phyloP scores from a whole-genome alignment of 2,329 filamentous ascomycete genomes.

The Fusarium pininemorale region DNA sequence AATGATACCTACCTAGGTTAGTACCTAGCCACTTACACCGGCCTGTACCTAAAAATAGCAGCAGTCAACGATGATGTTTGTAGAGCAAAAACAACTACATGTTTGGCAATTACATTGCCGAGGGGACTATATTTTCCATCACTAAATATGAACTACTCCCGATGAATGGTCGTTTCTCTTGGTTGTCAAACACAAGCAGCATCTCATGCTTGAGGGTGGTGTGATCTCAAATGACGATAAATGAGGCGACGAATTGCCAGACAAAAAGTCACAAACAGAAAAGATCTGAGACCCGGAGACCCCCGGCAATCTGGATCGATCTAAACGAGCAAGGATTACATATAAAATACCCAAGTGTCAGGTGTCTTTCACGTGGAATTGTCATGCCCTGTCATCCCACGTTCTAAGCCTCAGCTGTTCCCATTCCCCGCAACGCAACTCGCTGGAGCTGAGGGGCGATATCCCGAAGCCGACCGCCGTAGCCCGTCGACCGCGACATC shows the following conservation, averaged over 20 bases:
- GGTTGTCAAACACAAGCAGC: background rate
- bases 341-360: background rate
- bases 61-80: background rate
- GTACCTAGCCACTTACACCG: background rate
- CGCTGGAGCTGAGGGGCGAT: constrained; percentile 1
- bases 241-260: background rate
- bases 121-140: background rate
- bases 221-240: background rate
- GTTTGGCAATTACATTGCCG: accelerated
- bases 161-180: accelerated
- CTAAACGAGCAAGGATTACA: background rate
- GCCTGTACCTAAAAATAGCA: background rate
- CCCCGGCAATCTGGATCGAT: background rate
- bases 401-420: background rate
- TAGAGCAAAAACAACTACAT: background rate
- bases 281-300: background rate
- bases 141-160: background rate
- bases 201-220: background rate
- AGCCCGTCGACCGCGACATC: constrained; percentile 29
- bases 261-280: background rate
- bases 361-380: background rate
- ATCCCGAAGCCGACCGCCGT: constrained; percentile 31
- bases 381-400: background rate
- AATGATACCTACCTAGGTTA: too few relatives aligned
- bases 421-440: constrained; percentile 18